Evolutionary conservation across 78 protist genomes (phyloP).

Genomic region (Guillardia theta): DNA sequence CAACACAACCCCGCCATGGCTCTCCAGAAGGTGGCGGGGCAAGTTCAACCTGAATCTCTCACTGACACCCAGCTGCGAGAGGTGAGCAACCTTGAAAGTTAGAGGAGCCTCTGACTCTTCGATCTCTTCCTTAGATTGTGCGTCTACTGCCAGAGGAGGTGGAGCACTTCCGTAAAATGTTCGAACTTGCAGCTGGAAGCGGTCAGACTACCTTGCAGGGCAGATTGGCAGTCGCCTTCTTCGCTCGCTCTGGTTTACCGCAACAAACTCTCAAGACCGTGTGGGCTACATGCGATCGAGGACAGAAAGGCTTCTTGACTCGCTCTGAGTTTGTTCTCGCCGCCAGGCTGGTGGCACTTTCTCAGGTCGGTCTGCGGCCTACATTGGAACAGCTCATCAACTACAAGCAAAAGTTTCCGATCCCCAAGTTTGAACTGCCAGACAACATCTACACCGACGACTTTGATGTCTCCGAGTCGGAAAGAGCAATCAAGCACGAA

Average conservation of each 20-base stretch:
- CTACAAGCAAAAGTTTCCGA: background rate
- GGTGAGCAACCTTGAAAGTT: too few relatives aligned
- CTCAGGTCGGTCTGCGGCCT: background rate
- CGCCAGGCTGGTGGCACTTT: background rate
- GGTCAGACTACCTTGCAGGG: background rate
- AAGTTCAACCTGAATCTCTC: too few relatives aligned
- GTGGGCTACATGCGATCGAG: background rate
- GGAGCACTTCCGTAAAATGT: background rate
- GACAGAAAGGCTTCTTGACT: background rate
- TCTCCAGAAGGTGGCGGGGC: too few relatives aligned
- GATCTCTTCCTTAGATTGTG: too few relatives aligned
- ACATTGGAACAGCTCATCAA: background rate
- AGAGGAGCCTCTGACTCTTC: too few relatives aligned
- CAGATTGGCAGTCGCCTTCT: background rate
- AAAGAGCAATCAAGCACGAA: background rate
- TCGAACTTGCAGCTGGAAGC: background rate
- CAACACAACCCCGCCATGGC: too few relatives aligned
- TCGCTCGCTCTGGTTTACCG: background rate
- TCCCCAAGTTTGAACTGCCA: background rate
- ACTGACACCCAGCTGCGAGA: too few relatives aligned
- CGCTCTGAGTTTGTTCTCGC: background rate
- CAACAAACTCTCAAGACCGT: background rate
- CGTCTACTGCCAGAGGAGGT: background rate
- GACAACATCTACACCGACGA: constrained; percentile 1
- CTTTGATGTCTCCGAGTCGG: background rate